Conservation (phyloP, 306 rosid species). For the Heteromeles arbutifolia region DNA sequence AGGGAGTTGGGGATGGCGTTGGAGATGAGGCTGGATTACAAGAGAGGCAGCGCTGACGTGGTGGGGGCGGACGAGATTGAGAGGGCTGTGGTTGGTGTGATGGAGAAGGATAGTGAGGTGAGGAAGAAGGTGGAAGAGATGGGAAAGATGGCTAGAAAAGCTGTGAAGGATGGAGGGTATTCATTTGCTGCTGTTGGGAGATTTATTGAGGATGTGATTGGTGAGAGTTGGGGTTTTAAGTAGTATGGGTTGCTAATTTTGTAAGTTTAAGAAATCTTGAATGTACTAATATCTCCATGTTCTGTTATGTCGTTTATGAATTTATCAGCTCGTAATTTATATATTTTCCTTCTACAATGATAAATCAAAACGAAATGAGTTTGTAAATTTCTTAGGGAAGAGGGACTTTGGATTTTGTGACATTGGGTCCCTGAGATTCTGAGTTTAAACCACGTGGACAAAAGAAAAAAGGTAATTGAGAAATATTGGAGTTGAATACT, state of each 20-base stretch:
- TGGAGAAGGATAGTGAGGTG: constrained; percentile 27
- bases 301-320: neutral
- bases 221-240: neutral
- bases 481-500: no score
- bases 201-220: constrained; percentile 3
- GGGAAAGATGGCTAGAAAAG: constrained; percentile 30
- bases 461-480: no score
- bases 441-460: no score
- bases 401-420: no score
- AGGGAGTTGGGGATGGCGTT: constrained; percentile 35
- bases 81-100: constrained; percentile 24
- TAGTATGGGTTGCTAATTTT: no score
- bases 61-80: constrained; percentile 48
- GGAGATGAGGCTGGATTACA: constrained; percentile 46
- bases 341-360: no score
- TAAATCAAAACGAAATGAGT: no score
- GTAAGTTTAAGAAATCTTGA: no score
- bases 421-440: no score
- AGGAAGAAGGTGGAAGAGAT: constrained; percentile 38
- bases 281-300: neutral
- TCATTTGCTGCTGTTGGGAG: neutral
- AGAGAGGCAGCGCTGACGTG: constrained; percentile 14
- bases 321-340: no score
- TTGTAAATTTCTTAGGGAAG: no score
- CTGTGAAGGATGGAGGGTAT: constrained; percentile 33